Base-by-base conservation (phyloP, 2,329 filamentous ascomycete species). In the Scolecobasidium constrictum region DNA sequence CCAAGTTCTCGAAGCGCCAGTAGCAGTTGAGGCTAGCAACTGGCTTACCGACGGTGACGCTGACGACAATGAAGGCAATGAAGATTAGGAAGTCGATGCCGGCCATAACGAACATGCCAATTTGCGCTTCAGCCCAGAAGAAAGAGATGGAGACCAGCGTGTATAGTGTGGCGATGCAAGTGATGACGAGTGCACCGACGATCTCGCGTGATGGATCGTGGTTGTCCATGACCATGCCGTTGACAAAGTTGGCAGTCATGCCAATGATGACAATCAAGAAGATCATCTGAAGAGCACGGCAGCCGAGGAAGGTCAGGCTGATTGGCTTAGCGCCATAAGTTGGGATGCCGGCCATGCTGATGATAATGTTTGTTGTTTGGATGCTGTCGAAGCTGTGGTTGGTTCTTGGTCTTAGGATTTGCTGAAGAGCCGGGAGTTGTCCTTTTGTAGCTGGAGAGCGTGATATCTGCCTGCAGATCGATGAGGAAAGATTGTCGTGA, bases 181-280 rank as follows among this genome's bases (percentile, higher is more conserved):
- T 77, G 50, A 94, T 77, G 47, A 77, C 77, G 48, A 94, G 71
- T 3, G 85, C 86, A 21, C 79, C 86, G 21, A 94, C 75, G 17
- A 95, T 69, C 37, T 87, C 77, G 40, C 75, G 68, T 0, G 86
- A 84, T 0, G 83, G 77, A 21, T 74, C 69, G 43, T 80, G 73
- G 48, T 79, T 72, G 17, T 70, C 73, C 35, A 69, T 66, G 35
- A 86, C 76, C 58, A 93, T 86, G 52, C 84, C 73, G 18, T 78
- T 72, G 54, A 94, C 80, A 62, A 94, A 93, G 62, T 88, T 86
- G 54, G 82, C 77, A 1, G 78, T 78, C 59, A 94, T 76, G 36
- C 86, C 86, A 50, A 94, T 81, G 50, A 92, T 78, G 46, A 79
- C 69, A 45, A 92, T 69, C 56, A 94, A 80, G 19, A 76, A 77